phyloP scores from a whole-genome alignment of 2,329 filamentous ascomycete species.

The Sclerotinia borealis region DNA sequence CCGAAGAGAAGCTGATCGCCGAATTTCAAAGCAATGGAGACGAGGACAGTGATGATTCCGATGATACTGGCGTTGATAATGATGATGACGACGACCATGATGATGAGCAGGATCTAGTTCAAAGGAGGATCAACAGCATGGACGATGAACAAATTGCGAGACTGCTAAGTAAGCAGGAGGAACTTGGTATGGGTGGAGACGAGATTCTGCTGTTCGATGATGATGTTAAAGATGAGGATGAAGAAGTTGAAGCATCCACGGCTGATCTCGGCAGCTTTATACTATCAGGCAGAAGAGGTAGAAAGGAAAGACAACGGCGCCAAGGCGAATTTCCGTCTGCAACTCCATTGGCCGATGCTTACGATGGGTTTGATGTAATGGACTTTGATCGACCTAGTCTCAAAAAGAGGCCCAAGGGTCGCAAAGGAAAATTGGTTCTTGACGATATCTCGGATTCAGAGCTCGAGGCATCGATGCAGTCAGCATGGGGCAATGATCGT shows the following conservation, averaged over 20 bases:
- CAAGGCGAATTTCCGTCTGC: slow-evolving; percentile 45
- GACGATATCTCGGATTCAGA: slow-evolving; percentile 61
- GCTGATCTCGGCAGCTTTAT: slow-evolving; percentile 4
- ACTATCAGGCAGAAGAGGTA: slow-evolving; percentile 20
- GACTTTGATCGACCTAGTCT: slow-evolving; percentile 70
- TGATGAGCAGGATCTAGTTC: slow-evolving; percentile 35
- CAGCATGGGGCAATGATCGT: slow-evolving; percentile 61
- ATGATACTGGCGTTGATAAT: slow-evolving; percentile 30
- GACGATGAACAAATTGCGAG: slow-evolving; percentile 58
- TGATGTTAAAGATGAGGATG: slow-evolving; percentile 31
- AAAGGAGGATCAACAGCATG: slow-evolving; percentile 38
- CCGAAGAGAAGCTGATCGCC: slow-evolving; percentile 30
- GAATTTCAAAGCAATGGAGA: slow-evolving; percentile 33
- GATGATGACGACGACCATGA: slow-evolving; percentile 30
- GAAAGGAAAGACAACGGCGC: slow-evolving; percentile 24
- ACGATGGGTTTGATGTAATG: slow-evolving; percentile 75
- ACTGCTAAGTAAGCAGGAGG: slow-evolving; percentile 54
- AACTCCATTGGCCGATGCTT: slow-evolving; percentile 45
- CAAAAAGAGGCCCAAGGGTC: slow-evolving; percentile 57
- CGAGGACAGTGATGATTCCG: slow-evolving; percentile 22
- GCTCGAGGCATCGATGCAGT: slow-evolving; percentile 52
- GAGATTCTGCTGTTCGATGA: slow-evolving; percentile 53
- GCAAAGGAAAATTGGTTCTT: slow-evolving; percentile 45
- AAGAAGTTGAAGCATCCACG: slow-evolving; percentile 1
- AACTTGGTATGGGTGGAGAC: slow-evolving; percentile 54